Base-by-base conservation (phyloP, 2,329 filamentous ascomycete species). In the Metarhizium guizhouense region DNA sequence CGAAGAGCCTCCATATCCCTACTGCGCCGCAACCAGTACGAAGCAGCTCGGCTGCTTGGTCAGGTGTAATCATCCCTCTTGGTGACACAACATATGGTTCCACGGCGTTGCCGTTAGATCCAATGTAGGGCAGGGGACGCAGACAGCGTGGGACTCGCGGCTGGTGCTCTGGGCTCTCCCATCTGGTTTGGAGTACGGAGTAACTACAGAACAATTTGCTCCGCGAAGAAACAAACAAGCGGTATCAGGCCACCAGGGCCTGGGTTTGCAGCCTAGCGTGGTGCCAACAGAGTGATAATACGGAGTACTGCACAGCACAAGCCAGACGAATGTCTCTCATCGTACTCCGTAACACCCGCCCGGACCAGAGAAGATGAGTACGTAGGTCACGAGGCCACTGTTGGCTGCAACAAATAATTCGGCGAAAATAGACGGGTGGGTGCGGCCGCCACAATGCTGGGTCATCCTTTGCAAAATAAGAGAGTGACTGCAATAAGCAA, bases 61-160 rank as follows among this genome's bases (percentile, higher is more conserved):
- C 42, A 16, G n/a, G 8, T 45, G 42, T 45, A 43, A 43, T 10
- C 40, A 14, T 16, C 34, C 34, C 34, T 40, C 3, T 40, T 40
- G 7, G 18, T 45, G 7, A 45, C 42, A 18, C 42, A 18, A 16
- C 18, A 45, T 10, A 10, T 7, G 45, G 50, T 52, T 47, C 29
- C 43, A 52, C 42, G 20, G 25, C 50, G 34, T 55, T n/a, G 54
- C 54, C 50, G 42, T 18, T 48, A 40, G 42, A 52, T 55, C 50
- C 43, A 45, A 20, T 18, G 36, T 47, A 42, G 36, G 40, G 18
- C 36, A 18, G 25, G 20, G 16, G 7, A 48, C 16, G 20, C n/a
- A 20, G 25, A 18, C n/a, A 47, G 43, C 32, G 10, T 34, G 32
- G 32, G 32, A 34, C 10, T 34, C 32, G 32, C 10, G 32, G 32